Percentiles rank a stretch among this genome's conserved stretches.
phyloP scores from a whole-genome alignment of 2,329 filamentous ascomycete species.

The Geosmithia putterillii region DNA sequence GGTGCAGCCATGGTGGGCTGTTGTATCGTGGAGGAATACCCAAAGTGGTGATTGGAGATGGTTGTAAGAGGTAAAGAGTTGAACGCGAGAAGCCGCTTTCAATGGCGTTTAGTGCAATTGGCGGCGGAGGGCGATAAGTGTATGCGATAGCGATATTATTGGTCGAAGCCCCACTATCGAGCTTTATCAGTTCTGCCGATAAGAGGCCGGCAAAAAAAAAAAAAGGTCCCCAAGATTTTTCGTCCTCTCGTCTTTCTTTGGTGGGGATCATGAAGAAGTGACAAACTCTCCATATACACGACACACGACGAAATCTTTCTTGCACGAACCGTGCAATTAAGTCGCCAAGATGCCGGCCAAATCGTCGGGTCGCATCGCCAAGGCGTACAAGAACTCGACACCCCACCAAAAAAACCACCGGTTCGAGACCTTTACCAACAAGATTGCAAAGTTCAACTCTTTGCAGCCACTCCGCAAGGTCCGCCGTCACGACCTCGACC shows the following conservation, averaged over 20 bases:
- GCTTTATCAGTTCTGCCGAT: slow-evolving; percentile 22
- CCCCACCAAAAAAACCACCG: slow-evolving; percentile 71
- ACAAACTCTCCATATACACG: too few species aligned
- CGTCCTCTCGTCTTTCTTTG: slow-evolving; percentile 4
- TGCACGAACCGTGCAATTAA: slow-evolving; percentile 1
- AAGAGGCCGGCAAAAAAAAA: slow-evolving; percentile 19
- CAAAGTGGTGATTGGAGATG: slow-evolving; percentile 4
- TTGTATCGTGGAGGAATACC: slow-evolving; percentile 1
- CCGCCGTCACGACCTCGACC: slow-evolving; percentile 71
- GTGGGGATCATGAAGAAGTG: slow-evolving; percentile 12
- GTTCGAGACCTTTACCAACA: slow-evolving; percentile 83
- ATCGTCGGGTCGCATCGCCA: slow-evolving; percentile 54
- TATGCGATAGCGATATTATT: slow-evolving; percentile 20
- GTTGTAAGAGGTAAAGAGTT: slow-evolving; percentile 2
- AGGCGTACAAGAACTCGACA: slow-evolving; percentile 58
- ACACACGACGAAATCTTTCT: too few species aligned
- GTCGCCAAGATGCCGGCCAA: slow-evolving; percentile 45
- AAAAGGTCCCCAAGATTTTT: background rate
- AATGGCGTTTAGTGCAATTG: too few species aligned
- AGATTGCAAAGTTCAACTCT: slow-evolving; percentile 78
- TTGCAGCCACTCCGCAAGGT: slow-evolving; percentile 87
- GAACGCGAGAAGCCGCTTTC: background rate
- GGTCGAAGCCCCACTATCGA: slow-evolving; percentile 7
- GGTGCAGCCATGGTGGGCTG: slow-evolving; percentile 27
- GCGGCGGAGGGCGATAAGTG: slow-evolving; percentile 1